These are phyloP conservation scores for Forsythia viridissima DNA, from an alignment of 257 asterid genomes.

Conservation along the genomic window DNA sequence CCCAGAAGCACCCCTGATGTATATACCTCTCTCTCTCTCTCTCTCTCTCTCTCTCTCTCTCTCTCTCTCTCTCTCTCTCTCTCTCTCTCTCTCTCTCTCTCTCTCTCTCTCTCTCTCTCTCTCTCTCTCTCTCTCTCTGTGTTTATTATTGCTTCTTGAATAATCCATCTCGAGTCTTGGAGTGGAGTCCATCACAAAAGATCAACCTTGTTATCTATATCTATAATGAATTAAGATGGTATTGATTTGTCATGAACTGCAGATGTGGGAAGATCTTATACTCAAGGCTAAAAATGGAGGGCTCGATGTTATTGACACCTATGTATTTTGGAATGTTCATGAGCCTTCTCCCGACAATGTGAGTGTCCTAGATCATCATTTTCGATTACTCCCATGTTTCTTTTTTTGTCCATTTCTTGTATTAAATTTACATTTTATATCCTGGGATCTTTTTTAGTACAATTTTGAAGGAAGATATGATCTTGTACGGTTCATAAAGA, in stretches of 20 bases:
- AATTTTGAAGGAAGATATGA: conserved; percentile 68
- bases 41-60: too few relatives aligned
- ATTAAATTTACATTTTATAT: not conserved
- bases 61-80: too few relatives aligned
- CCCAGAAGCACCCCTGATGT: conserved; percentile 85
- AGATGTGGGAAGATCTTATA: conserved; percentile 81
- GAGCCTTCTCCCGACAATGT: conserved; percentile 76
- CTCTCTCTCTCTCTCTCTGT: not conserved
- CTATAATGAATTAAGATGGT: not conserved
- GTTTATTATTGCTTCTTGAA: too few relatives aligned
- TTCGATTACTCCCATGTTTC: not conserved
- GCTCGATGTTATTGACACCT: conserved; percentile 72
- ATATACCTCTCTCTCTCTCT: conserved; percentile 38
- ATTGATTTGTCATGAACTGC: conserved; percentile 20
- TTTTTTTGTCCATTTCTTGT: not conserved
- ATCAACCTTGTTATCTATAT: not conserved
- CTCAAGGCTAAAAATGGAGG: conserved; percentile 63
- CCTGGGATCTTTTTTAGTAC: conserved; percentile 37
- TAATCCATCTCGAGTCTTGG: not conserved
- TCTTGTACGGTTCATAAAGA: conserved; percentile 62
- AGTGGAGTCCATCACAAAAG: not conserved
- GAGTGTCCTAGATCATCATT: conserved; percentile 28
- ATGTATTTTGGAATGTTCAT: conserved; percentile 70
- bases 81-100: too few relatives aligned
- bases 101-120: too few relatives aligned